Percentiles rank a stretch among this genome's conserved stretches.
Evolutionary conservation across 768 basidiomycete genomes (phyloP).

Genomic region (Naganishia antarctica): DNA sequence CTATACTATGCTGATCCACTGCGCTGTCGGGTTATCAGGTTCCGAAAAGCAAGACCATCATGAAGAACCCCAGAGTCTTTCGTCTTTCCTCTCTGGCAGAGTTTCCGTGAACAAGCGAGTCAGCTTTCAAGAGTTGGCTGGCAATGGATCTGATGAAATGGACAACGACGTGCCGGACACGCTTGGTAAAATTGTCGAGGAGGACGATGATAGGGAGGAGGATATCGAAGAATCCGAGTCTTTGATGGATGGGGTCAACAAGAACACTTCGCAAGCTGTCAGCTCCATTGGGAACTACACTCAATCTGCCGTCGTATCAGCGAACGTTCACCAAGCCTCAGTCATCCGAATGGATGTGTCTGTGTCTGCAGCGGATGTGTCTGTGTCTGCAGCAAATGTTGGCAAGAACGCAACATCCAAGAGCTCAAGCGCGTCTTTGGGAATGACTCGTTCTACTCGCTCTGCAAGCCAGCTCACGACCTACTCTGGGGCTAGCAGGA

Average conservation of each 20-base stretch:
- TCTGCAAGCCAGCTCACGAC: not conserved
- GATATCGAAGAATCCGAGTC: slow-evolving; percentile 28
- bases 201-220: slow-evolving; percentile 22
- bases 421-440: not conserved
- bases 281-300: slow-evolving; percentile 11
- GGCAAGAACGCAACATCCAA: not conserved
- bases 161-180: slow-evolving; percentile 12
- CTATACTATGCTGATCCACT: not conserved
- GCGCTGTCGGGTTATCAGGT: not conserved
- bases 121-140: slow-evolving; percentile 4
- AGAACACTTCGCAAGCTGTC: slow-evolving; percentile 4
- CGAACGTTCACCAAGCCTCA: not conserved
- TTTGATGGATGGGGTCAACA: slow-evolving; percentile 2
- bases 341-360: not conserved
- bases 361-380: not conserved
- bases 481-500: slow-evolving; percentile 13
- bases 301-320: not conserved
- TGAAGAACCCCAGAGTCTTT: not conserved
- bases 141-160: slow-evolving; percentile 8
- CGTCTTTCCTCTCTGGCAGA: not conserved
- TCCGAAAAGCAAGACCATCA: not conserved
- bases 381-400: not conserved
- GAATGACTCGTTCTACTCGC: slow-evolving; percentile 11
- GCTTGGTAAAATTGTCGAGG: slow-evolving; percentile 15
- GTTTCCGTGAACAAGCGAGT: not conserved